Percentiles rank a stretch among this genome's conserved stretches.
Conservation (phyloP, 805 yeast species). For the Candida lessepsii region DNA sequence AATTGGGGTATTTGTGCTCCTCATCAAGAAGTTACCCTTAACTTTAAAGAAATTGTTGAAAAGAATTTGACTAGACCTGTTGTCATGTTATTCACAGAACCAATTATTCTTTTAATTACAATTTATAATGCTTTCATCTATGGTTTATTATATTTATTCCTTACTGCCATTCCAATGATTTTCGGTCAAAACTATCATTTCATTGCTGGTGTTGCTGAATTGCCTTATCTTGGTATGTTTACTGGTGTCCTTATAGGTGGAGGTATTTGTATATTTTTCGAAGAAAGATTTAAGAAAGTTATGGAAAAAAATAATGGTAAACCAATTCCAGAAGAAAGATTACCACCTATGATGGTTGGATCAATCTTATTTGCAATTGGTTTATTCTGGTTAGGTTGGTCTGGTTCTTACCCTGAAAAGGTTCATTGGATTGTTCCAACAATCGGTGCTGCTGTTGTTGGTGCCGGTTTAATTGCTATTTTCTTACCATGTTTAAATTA, state of each 20-base stretch:
- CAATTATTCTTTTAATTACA: slow-evolving; percentile 43
- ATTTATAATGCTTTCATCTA: slow-evolving; percentile 50
- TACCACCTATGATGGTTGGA: slow-evolving; percentile 75
- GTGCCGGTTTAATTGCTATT: slow-evolving; percentile 50
- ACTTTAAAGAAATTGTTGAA: slow-evolving; percentile 32
- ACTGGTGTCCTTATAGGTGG: slow-evolving; percentile 68
- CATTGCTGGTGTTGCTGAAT: slow-evolving; percentile 60
- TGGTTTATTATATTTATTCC: slow-evolving; percentile 45
- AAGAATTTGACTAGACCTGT: slow-evolving; percentile 39
- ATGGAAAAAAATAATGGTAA: slow-evolving; percentile 53
- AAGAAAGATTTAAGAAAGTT: slow-evolving; percentile 48
- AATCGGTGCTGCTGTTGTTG: slow-evolving; percentile 42
- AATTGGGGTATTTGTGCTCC: slow-evolving; percentile 42
- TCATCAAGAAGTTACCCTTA: slow-evolving; percentile 33
- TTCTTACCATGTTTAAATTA: slow-evolving; percentile 62
- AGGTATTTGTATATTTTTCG: slow-evolving; percentile 49
- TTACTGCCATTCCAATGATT: slow-evolving; percentile 44
- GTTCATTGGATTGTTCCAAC: slow-evolving; percentile 77
- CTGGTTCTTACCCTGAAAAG: slow-evolving; percentile 69
- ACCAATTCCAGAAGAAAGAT: slow-evolving; percentile 76
- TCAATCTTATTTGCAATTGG: slow-evolving; percentile 73
- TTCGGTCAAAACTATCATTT: slow-evolving; percentile 59
- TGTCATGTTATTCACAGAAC: slow-evolving; percentile 38
- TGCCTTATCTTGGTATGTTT: slow-evolving; percentile 78
- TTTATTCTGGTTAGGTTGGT: slow-evolving; percentile 84